Evolutionary conservation across 2,329 filamentous ascomycete genomes (phyloP).

Genomic region (Cladosporium cucumerinum): DNA sequence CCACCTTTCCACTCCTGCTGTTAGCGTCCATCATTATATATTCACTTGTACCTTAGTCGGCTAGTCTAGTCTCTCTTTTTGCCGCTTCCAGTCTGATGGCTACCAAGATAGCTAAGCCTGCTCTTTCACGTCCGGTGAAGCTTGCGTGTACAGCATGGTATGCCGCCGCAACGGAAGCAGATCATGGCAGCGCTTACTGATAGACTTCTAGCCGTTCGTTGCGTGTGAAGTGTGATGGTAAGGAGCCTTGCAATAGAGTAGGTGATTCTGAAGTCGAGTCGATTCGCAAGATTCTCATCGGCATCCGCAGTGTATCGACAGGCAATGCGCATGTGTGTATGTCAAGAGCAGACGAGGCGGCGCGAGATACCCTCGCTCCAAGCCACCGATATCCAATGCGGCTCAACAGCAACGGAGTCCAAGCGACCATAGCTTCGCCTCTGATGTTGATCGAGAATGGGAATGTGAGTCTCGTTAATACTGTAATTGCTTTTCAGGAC

Average conservation of each 20-base stretch:
- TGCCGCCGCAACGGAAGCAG: neutral
- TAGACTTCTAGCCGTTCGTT: neutral
- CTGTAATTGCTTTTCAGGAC: neutral
- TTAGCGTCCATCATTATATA: neutral
- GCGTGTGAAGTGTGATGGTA: slow-evolving; percentile 10
- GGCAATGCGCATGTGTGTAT: slow-evolving; percentile 8
- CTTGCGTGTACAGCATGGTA: slow-evolving; percentile 13
- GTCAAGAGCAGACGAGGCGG: slow-evolving; percentile 14
- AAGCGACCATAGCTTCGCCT: neutral
- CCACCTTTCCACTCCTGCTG: neutral
- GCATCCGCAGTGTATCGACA: slow-evolving; percentile 3
- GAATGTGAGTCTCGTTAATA: neutral
- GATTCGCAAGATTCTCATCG: neutral
- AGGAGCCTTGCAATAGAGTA: slow-evolving; percentile 12
- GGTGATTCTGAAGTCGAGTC: neutral
- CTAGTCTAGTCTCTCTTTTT: neutral
- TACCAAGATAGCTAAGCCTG: neutral
- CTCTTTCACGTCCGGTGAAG: neutral
- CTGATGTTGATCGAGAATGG: slow-evolving; percentile 10
- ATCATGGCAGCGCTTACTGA: neutral
- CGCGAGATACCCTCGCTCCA: slow-evolving; percentile 8
- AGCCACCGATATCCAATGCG: neutral
- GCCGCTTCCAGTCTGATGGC: neutral
- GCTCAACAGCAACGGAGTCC: neutral
- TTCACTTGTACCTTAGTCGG: neutral